Evolutionary conservation across 306 rosid genomes (phyloP).

Genomic region (Cicer pinnatifidum): DNA sequence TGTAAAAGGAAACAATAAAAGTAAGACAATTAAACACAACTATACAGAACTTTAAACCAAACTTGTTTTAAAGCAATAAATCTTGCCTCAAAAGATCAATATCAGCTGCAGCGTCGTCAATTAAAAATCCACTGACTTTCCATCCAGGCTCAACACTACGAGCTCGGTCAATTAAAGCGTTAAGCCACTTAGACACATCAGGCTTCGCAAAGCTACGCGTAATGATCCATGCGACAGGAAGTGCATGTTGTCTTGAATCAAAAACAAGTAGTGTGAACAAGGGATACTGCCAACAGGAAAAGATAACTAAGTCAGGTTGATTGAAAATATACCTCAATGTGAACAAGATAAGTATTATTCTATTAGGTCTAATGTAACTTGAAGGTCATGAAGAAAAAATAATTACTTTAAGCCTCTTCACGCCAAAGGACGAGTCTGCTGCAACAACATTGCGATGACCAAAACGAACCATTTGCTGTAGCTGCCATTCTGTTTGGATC

Average conservation of each 20-base stretch:
- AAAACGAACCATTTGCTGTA: constrained; percentile 91
- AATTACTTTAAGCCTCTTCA: constrained; percentile 85
- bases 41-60: constrained; percentile 23
- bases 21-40: constrained; percentile 33
- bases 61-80: constrained; percentile 37
- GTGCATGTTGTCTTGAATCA: constrained; percentile 95
- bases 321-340: constrained; percentile 11
- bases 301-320: constrained; percentile 36
- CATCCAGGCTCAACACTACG: constrained; percentile 76
- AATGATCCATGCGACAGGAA: constrained; percentile 94
- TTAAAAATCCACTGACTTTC: constrained; percentile 81
- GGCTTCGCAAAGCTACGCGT: constrained; percentile 89
- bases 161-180: constrained; percentile 71
- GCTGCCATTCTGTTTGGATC: constrained; percentile 98
- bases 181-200: constrained; percentile 88
- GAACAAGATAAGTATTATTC: constrained; percentile 2
- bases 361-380: constrained; percentile 17
- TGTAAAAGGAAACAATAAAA: constrained; percentile 50
- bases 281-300: constrained; percentile 78
- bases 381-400: constrained; percentile 13
- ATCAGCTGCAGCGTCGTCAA: constrained; percentile 91
- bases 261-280: constrained; percentile 88
- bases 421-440: constrained; percentile 86
- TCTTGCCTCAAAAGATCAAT: constrained; percentile 83
- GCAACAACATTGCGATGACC: constrained; percentile 88